Conservation (phyloP, 1,284 basidiomycete genomes). For the Rugosomyces carneus region DNA sequence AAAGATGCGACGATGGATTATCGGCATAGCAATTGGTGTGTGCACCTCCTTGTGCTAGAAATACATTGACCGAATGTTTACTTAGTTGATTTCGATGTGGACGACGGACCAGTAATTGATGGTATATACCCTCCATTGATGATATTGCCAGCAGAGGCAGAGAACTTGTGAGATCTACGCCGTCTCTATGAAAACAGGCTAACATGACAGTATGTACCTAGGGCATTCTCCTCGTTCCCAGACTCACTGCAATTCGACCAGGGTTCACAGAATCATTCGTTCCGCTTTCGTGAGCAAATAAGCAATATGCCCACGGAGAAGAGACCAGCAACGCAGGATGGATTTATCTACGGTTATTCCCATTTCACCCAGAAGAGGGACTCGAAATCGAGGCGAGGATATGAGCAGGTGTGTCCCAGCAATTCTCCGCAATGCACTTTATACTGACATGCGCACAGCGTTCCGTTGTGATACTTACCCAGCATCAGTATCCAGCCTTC, state of each 20-base stretch:
- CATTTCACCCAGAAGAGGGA: constrained; percentile 77
- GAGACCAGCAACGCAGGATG: constrained; percentile 44
- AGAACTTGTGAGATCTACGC: constrained; percentile 70
- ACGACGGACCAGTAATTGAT: constrained; percentile 79
- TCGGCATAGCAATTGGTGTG: constrained; percentile 71
- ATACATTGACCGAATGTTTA: constrained; percentile 9
- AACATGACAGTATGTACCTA: constrained; percentile 26
- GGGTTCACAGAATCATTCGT: constrained; percentile 68
- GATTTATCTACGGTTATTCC: constrained; percentile 79
- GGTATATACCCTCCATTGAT: constrained; percentile 60
- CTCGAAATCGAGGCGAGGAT: constrained; percentile 69
- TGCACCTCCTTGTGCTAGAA: constrained; percentile 8
- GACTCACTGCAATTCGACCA: constrained; percentile 82
- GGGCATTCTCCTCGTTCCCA: constrained; percentile 93
- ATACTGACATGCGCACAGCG: constrained; percentile 39
- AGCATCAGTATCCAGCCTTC: constrained; percentile 79
- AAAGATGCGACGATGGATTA: constrained; percentile 70
- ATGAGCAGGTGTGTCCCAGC: constrained; percentile 65
- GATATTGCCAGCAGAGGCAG: constrained; percentile 61
- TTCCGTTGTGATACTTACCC: constrained; percentile 82
- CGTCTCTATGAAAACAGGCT: background rate
- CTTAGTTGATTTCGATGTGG: constrained; percentile 84
- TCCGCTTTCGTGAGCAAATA: constrained; percentile 52
- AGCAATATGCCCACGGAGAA: constrained; percentile 23
- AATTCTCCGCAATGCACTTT: background rate